Conservation (phyloP, 441 rosid genomes). For the Populus hybrid region DNA sequence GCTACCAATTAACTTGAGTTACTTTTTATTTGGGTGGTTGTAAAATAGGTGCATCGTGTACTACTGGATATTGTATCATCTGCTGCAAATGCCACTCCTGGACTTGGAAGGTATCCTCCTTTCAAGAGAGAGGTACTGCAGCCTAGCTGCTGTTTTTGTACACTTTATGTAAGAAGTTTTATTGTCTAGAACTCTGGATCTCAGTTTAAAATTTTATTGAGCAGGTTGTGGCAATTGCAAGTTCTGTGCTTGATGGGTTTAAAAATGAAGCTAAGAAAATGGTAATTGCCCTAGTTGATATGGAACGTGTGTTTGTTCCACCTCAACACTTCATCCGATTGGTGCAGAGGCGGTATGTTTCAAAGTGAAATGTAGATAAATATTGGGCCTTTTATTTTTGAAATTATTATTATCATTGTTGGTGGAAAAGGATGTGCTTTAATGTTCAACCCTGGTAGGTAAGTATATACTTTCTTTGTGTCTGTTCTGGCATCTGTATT, state of each 20-base stretch:
- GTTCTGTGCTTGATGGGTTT: constrained; percentile 79
- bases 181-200: constrained; percentile 2
- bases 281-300: constrained; percentile 96
- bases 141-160: constrained; percentile 7
- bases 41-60: constrained; percentile 79
- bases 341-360: constrained; percentile 81
- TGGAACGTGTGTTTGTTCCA: constrained; percentile 99
- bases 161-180: constrained; percentile 9
- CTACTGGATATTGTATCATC: constrained; percentile 80
- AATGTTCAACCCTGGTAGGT: background rate
- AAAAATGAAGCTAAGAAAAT: constrained; percentile 85
- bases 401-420: background rate
- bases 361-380: background rate
- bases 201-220: constrained; percentile 11
- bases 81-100: constrained; percentile 88
- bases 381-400: background rate
- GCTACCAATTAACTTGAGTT: background rate
- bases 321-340: constrained; percentile 97
- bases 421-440: background rate
- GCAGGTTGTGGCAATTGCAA: constrained; percentile 87
- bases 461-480: background rate
- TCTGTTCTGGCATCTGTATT: background rate
- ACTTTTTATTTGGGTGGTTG: background rate
- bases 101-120: constrained; percentile 95
- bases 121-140: constrained; percentile 83